phyloP scores from a whole-genome alignment of 1,284 basidiomycete species.

The Cutaneotrichosporon curvatum region DNA sequence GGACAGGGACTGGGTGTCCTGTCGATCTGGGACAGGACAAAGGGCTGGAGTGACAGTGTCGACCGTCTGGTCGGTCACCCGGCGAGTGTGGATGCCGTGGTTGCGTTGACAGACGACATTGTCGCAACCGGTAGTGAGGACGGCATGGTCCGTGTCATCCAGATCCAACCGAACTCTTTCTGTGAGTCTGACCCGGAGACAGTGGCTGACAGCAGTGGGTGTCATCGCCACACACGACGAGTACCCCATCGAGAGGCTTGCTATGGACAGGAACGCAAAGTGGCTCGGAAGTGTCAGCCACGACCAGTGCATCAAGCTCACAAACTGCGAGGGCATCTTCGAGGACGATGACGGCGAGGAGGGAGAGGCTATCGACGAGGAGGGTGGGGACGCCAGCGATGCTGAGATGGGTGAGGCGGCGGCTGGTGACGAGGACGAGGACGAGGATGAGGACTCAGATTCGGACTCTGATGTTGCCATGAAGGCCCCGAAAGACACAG shows the following conservation, averaged over 20 bases:
- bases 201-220: constrained; percentile 52
- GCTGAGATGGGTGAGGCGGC: constrained; percentile 9
- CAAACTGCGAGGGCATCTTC: constrained; percentile 64
- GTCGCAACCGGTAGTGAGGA: constrained; percentile 90
- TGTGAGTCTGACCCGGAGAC: constrained; percentile 27
- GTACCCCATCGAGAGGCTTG: constrained; percentile 82
- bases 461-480: constrained; percentile 14
- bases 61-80: constrained; percentile 89
- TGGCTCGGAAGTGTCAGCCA: constrained; percentile 94
- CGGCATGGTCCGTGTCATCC: constrained; percentile 80
- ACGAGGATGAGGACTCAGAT: constrained; percentile 33
- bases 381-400: constrained; percentile 13
- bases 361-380: constrained; percentile 27
- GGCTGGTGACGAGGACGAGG: constrained; percentile 24
- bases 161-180: constrained; percentile 82
- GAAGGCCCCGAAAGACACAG: constrained; percentile 26
- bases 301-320: constrained; percentile 76
- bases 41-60: constrained; percentile 77
- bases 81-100: constrained; percentile 76
- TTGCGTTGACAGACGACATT: constrained; percentile 58
- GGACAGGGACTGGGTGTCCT: constrained; percentile 89
- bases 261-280: constrained; percentile 54
- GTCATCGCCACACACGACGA: constrained; percentile 84
- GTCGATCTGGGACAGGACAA: constrained; percentile 77
- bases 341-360: constrained; percentile 45